phyloP scores from a whole-genome alignment of 352 stramenopile genomes.

The Phytophthora sp. region DNA sequence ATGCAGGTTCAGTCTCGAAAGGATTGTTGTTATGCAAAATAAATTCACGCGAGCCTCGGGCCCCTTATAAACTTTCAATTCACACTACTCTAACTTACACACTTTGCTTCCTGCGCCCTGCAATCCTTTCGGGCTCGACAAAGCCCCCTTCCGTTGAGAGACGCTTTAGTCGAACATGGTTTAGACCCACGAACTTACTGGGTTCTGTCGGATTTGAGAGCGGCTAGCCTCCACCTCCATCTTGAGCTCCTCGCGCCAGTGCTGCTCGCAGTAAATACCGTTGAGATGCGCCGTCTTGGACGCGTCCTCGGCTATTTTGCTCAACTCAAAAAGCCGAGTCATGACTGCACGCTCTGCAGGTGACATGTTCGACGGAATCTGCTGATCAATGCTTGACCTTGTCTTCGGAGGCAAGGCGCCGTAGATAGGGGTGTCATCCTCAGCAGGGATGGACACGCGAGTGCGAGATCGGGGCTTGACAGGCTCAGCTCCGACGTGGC shows the following conservation, averaged over 20 bases:
- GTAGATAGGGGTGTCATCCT: conserved; percentile 3
- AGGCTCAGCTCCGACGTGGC: not conserved
- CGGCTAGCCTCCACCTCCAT: conserved; percentile 30
- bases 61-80: conserved; percentile 34
- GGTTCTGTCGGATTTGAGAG: conserved; percentile 12
- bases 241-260: conserved; percentile 36
- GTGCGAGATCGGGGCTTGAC: conserved; percentile 13
- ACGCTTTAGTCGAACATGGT: conserved; percentile 1
- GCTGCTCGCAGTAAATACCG: conserved; percentile 46
- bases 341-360: conserved; percentile 26
- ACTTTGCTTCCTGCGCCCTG: conserved; percentile 1
- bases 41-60: conserved; percentile 13
- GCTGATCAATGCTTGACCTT: not conserved
- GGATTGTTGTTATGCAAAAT: too few species aligned
- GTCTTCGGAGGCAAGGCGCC: conserved; percentile 8
- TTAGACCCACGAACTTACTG: conserved; percentile 22
- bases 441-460: conserved; percentile 16
- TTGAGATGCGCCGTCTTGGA: conserved; percentile 60
- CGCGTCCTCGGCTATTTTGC: conserved; percentile 52
- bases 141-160: conserved; percentile 6
- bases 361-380: conserved; percentile 12
- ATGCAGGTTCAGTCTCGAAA: too few species aligned
- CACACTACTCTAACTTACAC: conserved; percentile 17
- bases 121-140: not conserved
- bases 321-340: conserved; percentile 51